These are phyloP conservation scores for Sugiyamaella neomexicana DNA, from an alignment of 1,139 yeast species.

Conservation along the genomic window DNA sequence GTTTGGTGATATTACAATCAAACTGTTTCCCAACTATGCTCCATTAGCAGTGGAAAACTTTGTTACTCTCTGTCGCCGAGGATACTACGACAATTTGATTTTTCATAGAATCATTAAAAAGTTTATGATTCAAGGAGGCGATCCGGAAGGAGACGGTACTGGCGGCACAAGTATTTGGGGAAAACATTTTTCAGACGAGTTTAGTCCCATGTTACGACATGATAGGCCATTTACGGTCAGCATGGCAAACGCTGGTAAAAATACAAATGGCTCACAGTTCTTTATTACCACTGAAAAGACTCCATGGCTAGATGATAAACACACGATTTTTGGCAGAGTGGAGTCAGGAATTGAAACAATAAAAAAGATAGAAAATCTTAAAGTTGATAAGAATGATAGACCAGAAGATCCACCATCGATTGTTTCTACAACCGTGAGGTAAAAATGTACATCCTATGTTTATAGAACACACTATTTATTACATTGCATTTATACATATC, in stretches of 20 bases:
- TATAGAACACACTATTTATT: not conserved
- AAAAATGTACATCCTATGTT: not conserved
- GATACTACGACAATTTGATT: constrained; percentile 46
- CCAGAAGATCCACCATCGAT: constrained; percentile 41
- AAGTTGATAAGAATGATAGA: constrained; percentile 36
- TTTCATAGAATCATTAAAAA: constrained; percentile 52
- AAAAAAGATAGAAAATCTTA: constrained; percentile 37
- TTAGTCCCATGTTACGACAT: constrained; percentile 43
- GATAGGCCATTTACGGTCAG: constrained; percentile 49
- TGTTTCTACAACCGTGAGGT: constrained; percentile 27
- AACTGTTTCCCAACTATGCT: constrained; percentile 43
- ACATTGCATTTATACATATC: not conserved
- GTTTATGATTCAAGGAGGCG: constrained; percentile 58
- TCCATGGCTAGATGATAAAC: constrained; percentile 56
- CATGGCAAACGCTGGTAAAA: constrained; percentile 65
- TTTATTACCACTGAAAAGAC: constrained; percentile 50
- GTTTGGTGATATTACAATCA: constrained; percentile 48
- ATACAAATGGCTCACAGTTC: constrained; percentile 66
- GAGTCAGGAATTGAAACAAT: constrained; percentile 42
- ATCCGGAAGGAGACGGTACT: constrained; percentile 52
- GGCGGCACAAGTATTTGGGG: constrained; percentile 51
- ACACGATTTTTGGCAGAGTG: constrained; percentile 64
- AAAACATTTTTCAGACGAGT: constrained; percentile 48
- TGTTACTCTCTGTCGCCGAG: constrained; percentile 41
- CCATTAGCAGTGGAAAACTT: constrained; percentile 52